Base-by-base conservation (phyloP, 805 yeast species). In the Candida montana region DNA sequence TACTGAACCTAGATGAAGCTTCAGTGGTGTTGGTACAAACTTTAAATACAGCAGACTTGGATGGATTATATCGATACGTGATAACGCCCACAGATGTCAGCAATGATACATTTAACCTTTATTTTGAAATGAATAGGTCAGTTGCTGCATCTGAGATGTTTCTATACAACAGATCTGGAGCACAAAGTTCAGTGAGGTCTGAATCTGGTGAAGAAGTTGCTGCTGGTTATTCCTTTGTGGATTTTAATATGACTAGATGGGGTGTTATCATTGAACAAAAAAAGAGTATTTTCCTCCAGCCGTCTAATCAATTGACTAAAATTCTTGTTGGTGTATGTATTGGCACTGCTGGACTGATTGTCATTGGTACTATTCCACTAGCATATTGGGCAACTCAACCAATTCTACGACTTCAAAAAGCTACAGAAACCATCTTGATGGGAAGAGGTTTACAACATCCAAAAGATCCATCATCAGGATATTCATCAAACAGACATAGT, bases 381-480 rank as follows among this genome's bases (percentile, higher is more conserved):
- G 88, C 95, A 0, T 88, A 85, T 45, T 83, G 80, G 69, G 88
- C 90, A 28, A 90, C 88, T 6, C 64, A 84, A 48, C 96, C 97
- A 0, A 87, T 89, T 44, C 74, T 86, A 33, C 73, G 80, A 44
- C 68, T 89, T 33, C 88, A 84, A 54, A 78, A 79, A 47, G 95
- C 95, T 0, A 86, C 96, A 0, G 96, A 87, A 56, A 47, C 57
- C 1, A 68, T 70, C 6, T 60, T 71, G 4, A 61, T 59, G 35
- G 72, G 72, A 3, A 54, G 72, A 51, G 71, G 72, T 4, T 41
- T 69, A 34, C 58, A 64, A 47, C 31, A 44, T 37, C 46, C 29
- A 4, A 34, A 38, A 23, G 50, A 43, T 23, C 40, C 44, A 20
- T 37, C 31, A 17, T 40, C 43, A 13, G 52, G 46, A 7, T 26